Evolutionary conservation across 2,329 filamentous ascomycete genomes (phyloP).

Genomic region (Aulographum hederae): DNA sequence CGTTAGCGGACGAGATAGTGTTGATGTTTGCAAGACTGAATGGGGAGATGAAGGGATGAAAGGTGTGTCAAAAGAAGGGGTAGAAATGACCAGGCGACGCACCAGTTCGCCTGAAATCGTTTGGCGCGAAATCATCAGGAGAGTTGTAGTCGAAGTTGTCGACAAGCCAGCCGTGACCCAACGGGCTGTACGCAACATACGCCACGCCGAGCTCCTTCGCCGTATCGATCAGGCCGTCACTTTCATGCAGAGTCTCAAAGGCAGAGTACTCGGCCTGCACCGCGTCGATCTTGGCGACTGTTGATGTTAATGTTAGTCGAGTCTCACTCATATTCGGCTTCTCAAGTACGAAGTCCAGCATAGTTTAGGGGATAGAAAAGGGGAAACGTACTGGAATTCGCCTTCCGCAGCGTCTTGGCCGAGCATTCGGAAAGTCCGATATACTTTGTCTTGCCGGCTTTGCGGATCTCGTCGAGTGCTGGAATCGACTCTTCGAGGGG

Average conservation of each 20-base stretch:
- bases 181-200: constrained; percentile 27
- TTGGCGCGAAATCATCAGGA: constrained; percentile 25
- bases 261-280: constrained; percentile 10
- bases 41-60: background rate
- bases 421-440: constrained; percentile 31
- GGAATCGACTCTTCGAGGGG: constrained; percentile 29
- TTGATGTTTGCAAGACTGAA: background rate
- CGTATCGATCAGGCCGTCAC: constrained; percentile 17
- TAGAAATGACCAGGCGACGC: background rate
- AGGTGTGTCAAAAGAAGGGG: background rate
- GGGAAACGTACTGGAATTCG: constrained; percentile 21
- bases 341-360: background rate
- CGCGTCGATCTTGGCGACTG: constrained; percentile 29
- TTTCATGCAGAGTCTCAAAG: background rate
- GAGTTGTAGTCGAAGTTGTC: constrained; percentile 21
- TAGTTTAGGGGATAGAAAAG: background rate
- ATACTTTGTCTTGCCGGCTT: constrained; percentile 22
- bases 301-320: background rate
- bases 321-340: constrained; percentile 6
- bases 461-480: constrained; percentile 27
- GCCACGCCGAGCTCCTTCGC: constrained; percentile 22
- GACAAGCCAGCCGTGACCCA: constrained; percentile 29
- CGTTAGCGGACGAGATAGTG: constrained; percentile 1
- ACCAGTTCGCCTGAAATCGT: constrained; percentile 13
- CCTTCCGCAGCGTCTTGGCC: constrained; percentile 24